Conservation (phyloP, 192 early-diverging fungal genomes). For the Rhizophagus sp. region DNA sequence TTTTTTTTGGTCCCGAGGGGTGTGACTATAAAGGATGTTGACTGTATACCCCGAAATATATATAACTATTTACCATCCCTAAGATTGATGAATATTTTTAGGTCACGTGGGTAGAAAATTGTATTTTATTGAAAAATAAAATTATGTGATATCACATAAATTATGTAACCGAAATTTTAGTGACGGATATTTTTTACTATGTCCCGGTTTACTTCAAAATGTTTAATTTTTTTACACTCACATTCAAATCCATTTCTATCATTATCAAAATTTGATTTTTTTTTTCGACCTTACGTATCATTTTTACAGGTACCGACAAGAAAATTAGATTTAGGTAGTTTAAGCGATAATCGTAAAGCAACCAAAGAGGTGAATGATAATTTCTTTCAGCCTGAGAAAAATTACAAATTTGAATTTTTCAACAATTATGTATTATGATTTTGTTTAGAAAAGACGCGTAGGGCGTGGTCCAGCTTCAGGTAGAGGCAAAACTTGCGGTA, state of each 20-base stretch:
- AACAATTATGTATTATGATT: not conserved
- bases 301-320: constrained; percentile 3
- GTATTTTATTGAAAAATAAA: no score
- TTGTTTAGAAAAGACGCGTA: constrained; percentile 45
- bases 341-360: constrained; percentile 25
- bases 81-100: no score
- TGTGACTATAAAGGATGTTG: no score
- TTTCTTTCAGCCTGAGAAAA: not conserved
- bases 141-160: no score
- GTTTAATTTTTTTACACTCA: not conserved
- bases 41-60: no score
- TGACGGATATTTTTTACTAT: no score
- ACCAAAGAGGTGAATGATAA: not conserved
- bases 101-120: no score
- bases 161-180: no score
- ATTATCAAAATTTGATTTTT: not conserved
- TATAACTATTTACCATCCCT: no score
- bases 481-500: constrained; percentile 86
- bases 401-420: not conserved
- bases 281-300: not conserved
- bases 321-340: constrained; percentile 1
- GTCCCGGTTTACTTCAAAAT: not conserved
- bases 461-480: constrained; percentile 87
- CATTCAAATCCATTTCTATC: not conserved
- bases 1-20: no score